Percentiles rank a stretch among this genome's conserved stretches.
Evolutionary conservation across 306 rosid genomes (phyloP).

Genomic region (Cucurbita ficifolia): DNA sequence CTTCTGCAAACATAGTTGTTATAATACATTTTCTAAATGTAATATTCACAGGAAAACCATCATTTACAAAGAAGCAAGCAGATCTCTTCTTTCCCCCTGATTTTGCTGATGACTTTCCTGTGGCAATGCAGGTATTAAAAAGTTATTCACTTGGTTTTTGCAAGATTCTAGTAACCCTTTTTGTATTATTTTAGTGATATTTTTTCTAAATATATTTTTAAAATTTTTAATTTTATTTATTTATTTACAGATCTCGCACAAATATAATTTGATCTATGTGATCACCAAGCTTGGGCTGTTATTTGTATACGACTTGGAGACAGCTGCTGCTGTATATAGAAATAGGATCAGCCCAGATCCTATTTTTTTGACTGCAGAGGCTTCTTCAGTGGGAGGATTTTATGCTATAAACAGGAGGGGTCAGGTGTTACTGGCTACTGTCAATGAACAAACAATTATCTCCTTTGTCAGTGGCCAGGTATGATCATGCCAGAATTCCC

Average conservation of each 20-base stretch:
- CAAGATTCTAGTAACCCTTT: neutral
- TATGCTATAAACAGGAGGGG: constrained; percentile 93
- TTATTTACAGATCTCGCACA: constrained; percentile 77
- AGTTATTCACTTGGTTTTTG: constrained; percentile 8
- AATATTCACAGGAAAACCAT: constrained; percentile 66
- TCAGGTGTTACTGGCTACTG: constrained; percentile 94
- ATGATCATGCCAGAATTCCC: constrained; percentile 12
- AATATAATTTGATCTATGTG: constrained; percentile 84
- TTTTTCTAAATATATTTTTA: neutral
- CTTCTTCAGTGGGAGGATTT: constrained; percentile 82
- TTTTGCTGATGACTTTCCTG: constrained; percentile 97
- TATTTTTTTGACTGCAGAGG: constrained; percentile 93
- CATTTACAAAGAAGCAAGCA: constrained; percentile 94
- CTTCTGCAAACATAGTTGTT: neutral
- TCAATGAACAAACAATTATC: constrained; percentile 89
- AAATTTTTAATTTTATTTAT: no score
- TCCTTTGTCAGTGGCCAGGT: constrained; percentile 95
- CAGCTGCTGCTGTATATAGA: constrained; percentile 94
- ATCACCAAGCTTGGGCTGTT: constrained; percentile 98
- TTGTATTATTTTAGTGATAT: neutral
- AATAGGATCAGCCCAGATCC: constrained; percentile 99
- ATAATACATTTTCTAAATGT: constrained; percentile 1
- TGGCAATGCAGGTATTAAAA: constrained; percentile 81
- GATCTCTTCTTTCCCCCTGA: constrained; percentile 99
- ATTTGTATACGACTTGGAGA: constrained; percentile 95